Evolutionary conservation across 129 eudicot genomes (phyloP).

Genomic region (Flaveria ramosissima): DNA sequence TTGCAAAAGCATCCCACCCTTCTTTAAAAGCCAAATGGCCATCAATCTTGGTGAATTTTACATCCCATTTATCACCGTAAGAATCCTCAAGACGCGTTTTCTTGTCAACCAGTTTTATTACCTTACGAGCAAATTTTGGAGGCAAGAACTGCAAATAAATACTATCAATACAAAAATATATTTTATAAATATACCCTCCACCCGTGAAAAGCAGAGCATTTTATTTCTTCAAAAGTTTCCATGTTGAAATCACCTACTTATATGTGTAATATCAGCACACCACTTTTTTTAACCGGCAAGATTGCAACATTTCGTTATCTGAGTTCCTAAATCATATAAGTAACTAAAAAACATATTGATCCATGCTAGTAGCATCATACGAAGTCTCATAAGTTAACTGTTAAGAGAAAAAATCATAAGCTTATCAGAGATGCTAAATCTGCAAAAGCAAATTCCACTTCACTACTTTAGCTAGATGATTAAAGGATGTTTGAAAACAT

Average conservation of each 20-base stretch:
- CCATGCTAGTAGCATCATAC: background rate
- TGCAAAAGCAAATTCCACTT: background rate
- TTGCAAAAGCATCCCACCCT: conserved; percentile 61
- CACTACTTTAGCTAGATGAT: conserved; percentile 1
- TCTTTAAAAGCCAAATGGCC: conserved; percentile 47
- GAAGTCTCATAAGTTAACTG: background rate
- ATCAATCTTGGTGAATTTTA: conserved; percentile 31
- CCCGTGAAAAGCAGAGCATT: background rate
- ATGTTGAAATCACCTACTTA: conserved; percentile 15
- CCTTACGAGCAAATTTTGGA: conserved; percentile 42
- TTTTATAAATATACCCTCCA: background rate
- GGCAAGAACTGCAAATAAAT: conserved; percentile 60
- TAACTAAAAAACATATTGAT: background rate
- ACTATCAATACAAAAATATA: conserved; percentile 11
- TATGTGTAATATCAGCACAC: background rate
- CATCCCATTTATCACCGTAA: conserved; percentile 51
- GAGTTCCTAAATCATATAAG: background rate
- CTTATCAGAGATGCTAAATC: background rate
- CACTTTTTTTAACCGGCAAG: background rate
- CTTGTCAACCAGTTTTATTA: conserved; percentile 34
- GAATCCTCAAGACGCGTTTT: conserved; percentile 54
- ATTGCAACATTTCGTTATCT: conserved; percentile 1
- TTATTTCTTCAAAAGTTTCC: background rate
- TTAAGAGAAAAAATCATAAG: background rate
- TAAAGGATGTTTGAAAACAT: background rate